Base-by-base conservation (phyloP, 1,284 basidiomycete genomes). In the Ceratobasidium theobromae region DNA sequence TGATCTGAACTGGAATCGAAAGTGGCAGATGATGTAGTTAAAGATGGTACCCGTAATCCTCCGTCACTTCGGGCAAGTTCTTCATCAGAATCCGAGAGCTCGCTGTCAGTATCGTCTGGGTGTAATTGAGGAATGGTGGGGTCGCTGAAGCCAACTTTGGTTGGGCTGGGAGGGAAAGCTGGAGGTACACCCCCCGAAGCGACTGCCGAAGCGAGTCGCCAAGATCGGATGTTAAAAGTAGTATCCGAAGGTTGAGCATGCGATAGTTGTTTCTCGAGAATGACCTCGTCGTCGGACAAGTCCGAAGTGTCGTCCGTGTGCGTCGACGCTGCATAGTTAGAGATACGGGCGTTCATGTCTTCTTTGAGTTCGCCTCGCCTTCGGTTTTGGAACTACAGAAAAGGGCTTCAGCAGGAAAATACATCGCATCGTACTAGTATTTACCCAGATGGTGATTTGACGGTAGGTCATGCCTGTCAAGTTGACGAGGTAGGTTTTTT, bases 401-500 rank as follows among this genome's bases (percentile, higher is more conserved):
- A 16, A 14, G 48, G 25, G 23, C 25, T 27, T 11, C n/a, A 35
- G 18, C 28, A 52, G 23, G 41, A 16, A 33, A 32, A 12, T 25
- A 14, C 32, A 32, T 4, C 45, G 43, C 27, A 18, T 46, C 6
- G 4, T 43, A 35, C 8, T 11, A 30, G 28, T 21, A 53, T 62
- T 35, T 51, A 69, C 68, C 68, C 68, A 69, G 27, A 69, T 68
- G n/a, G 60, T 67, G 51, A 68, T 68, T 33, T 69, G 68, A 4
- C 68, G 66, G 38, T 69, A 69, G 23, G 68, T 67, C 35, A 69
- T 55, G 21, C 66, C 66, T 3, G 68, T 69, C 46, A 62, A 43
- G 16, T 68, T 40, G 14, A 67, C 57, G 14, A 69, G 66, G 38
- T 67, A 65, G 8, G 66, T 67, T 40, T 69, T 69, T 49, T 69